Conservation (phyloP, 2,329 filamentous ascomycete genomes). For the Calcarisporium arbuscula region DNA sequence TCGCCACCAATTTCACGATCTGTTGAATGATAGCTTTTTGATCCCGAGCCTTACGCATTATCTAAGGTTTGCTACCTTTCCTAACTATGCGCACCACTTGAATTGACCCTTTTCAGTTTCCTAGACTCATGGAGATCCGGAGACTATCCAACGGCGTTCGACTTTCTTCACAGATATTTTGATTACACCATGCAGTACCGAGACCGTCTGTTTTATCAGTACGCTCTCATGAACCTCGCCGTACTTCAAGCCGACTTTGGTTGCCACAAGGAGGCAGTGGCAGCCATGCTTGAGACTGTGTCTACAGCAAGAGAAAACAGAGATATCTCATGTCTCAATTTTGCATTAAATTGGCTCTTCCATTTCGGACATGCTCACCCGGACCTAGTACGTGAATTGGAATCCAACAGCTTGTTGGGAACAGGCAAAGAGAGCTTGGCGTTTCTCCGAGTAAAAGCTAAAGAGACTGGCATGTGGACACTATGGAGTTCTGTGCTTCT, state of each 20-base stretch:
- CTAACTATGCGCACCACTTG: background rate
- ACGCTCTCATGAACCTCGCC: constrained; percentile 86
- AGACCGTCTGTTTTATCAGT: constrained; percentile 85
- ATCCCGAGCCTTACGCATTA: constrained; percentile 72
- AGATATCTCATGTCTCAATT: constrained; percentile 89
- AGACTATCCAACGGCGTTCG: constrained; percentile 84
- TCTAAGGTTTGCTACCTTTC: constrained; percentile 44
- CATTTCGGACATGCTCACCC: constrained; percentile 87
- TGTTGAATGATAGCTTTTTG: constrained; percentile 61
- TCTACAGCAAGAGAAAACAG: constrained; percentile 91
- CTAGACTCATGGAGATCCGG: constrained; percentile 89
- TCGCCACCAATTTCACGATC: constrained; percentile 60
- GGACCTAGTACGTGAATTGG: constrained; percentile 61
- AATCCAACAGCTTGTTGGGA: constrained; percentile 67
- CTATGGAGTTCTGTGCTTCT: constrained; percentile 77
- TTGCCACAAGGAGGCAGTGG: constrained; percentile 81
- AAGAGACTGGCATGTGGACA: constrained; percentile 79
- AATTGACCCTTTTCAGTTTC: constrained; percentile 49
- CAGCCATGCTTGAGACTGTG: constrained; percentile 91
- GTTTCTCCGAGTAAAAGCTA: constrained; percentile 80
- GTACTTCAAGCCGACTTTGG: constrained; percentile 94
- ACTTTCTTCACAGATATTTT: constrained; percentile 89
- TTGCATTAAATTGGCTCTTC: constrained; percentile 91
- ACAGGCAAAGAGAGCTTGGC: constrained; percentile 74
- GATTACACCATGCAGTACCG: constrained; percentile 89